These are phyloP conservation scores for Podospora fimiseda DNA, from an alignment of 495 filamentous ascomycete genomes.

Conservation along the genomic window DNA sequence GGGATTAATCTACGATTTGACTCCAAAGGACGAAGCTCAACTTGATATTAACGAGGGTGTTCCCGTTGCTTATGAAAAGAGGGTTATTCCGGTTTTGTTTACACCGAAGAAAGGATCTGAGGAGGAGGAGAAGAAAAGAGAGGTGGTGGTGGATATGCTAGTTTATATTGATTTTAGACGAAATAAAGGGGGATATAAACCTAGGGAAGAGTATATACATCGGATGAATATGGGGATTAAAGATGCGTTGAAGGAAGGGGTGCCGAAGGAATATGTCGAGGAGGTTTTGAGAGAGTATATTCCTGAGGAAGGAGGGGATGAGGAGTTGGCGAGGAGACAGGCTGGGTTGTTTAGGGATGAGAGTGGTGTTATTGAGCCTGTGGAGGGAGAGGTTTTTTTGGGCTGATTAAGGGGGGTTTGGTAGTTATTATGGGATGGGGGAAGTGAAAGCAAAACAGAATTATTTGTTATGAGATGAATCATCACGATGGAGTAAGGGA, in stretches of 20 bases:
- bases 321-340: slow-evolving; percentile 9
- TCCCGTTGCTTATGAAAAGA: slow-evolving; percentile 30
- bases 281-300: slow-evolving; percentile 21
- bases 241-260: slow-evolving; percentile 28
- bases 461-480: no score
- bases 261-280: slow-evolving; percentile 29
- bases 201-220: slow-evolving; percentile 29
- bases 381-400: neutral
- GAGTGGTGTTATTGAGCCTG: slow-evolving; percentile 7
- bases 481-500: no score
- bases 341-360: slow-evolving; percentile 8
- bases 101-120: neutral
- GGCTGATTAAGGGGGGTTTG: neutral
- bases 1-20: slow-evolving; percentile 35
- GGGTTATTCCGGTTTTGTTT: slow-evolving; percentile 19
- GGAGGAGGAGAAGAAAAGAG: neutral
- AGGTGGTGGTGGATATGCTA: slow-evolving; percentile 21
- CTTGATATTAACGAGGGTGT: slow-evolving; percentile 35
- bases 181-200: slow-evolving; percentile 7
- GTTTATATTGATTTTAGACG: slow-evolving; percentile 34
- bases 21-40: slow-evolving; percentile 22
- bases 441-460: no score
- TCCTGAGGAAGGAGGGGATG: slow-evolving; percentile 6
- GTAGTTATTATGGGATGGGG: no score
- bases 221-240: slow-evolving; percentile 35